A percentile compares a stretch with the other conserved stretches of the same genome.
Evolutionary conservation across 768 basidiomycete genomes (phyloP).

Genomic region (Termitomyces sp.): DNA sequence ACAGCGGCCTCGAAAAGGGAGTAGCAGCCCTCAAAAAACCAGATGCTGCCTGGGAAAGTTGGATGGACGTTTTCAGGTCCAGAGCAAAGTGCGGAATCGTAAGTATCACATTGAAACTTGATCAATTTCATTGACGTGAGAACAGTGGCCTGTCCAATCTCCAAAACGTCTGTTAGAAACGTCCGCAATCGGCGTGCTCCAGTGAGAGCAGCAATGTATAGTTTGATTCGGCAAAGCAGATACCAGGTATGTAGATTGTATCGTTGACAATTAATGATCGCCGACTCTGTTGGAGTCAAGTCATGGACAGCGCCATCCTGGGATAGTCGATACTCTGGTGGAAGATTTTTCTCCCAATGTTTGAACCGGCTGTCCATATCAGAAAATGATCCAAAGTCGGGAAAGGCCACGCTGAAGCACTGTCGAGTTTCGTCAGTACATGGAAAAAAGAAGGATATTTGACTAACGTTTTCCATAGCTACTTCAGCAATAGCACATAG

Average conservation of each 20-base stretch:
- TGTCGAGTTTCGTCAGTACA: conserved; percentile 9
- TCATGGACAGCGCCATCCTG: conserved; percentile 23
- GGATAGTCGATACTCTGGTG: conserved; percentile 33
- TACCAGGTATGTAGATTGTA: conserved; percentile 44
- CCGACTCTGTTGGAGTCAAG: conserved; percentile 22
- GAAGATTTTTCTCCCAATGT: conserved; percentile 38
- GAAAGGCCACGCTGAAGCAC: conserved; percentile 32
- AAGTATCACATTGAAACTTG: conserved; percentile 36
- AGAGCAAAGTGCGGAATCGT: conserved; percentile 20
- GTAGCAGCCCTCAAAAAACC: conserved; percentile 40
- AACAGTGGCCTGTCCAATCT: conserved; percentile 34
- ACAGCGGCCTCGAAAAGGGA: conserved; percentile 44
- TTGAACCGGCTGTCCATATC: conserved; percentile 38
- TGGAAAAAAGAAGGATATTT: not conserved
- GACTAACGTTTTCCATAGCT: conserved; percentile 34
- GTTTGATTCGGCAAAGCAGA: conserved; percentile 37
- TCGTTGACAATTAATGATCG: conserved; percentile 33
- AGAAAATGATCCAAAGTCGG: conserved; percentile 30
- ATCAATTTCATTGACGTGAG: conserved; percentile 37
- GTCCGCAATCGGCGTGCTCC: conserved; percentile 22
- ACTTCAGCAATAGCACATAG: conserved; percentile 36
- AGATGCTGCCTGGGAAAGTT: conserved; percentile 27
- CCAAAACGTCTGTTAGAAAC: conserved; percentile 21
- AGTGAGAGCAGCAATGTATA: conserved; percentile 39
- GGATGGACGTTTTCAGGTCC: conserved; percentile 16